Percentiles rank a stretch among this genome's conserved stretches.
Conservation (phyloP, 2,329 filamentous ascomycete genomes). For the Colletotrichum echinochloae region DNA sequence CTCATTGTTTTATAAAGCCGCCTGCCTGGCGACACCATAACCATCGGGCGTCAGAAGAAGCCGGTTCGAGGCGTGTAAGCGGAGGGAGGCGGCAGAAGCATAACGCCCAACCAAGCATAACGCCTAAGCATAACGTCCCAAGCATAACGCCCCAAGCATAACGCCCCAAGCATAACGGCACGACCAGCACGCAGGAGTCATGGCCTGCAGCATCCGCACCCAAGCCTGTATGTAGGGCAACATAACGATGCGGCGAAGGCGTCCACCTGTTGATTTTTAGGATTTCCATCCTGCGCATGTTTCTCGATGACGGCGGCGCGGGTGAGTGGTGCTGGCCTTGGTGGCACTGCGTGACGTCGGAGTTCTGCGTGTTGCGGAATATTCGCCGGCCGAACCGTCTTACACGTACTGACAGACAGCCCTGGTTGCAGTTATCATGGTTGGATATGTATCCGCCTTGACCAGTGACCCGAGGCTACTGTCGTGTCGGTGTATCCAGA, state of each 20-base stretch:
- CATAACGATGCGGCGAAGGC: background rate
- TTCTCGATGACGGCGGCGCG: background rate
- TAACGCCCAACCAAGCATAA: background rate
- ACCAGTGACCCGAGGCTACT: no score
- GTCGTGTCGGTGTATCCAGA: background rate
- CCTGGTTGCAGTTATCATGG: background rate
- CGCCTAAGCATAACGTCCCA: background rate
- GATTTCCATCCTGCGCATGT: no score
- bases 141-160: background rate
- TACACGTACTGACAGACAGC: background rate
- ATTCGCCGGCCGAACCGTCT: background rate
- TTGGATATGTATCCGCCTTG: background rate
- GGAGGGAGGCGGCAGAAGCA: background rate
- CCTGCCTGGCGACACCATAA: background rate
- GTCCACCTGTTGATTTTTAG: background rate
- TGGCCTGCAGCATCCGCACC: background rate
- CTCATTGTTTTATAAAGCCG: background rate
- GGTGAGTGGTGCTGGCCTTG: background rate
- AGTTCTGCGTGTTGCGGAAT: background rate
- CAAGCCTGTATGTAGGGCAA: background rate
- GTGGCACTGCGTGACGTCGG: background rate
- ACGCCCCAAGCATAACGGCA: background rate
- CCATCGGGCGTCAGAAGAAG: background rate
- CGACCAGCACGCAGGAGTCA: background rate
- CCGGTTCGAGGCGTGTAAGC: background rate